These are phyloP conservation scores for Arbutus unedo DNA, from an alignment of 148 eudicot genomes.

Conservation along the genomic window DNA sequence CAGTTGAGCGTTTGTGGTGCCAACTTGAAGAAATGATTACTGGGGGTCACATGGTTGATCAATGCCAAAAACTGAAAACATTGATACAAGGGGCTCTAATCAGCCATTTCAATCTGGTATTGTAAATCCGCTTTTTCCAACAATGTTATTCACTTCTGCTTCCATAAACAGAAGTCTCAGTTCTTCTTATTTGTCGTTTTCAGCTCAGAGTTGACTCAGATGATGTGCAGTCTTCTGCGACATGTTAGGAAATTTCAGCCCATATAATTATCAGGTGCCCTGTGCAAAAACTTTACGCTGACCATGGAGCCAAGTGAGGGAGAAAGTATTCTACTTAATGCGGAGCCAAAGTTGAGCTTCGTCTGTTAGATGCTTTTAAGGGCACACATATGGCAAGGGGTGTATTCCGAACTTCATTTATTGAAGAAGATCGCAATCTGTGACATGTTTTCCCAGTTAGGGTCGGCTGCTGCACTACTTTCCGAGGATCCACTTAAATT, in stretches of 20 bases:
- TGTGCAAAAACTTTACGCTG: neutral
- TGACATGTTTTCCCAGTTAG: neutral
- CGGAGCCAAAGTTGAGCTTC: neutral
- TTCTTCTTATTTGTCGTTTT: conserved; percentile 10
- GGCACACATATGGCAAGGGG: neutral
- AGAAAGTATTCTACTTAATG: neutral
- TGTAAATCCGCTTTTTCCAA: conserved; percentile 1
- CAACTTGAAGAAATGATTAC: conserved; percentile 68
- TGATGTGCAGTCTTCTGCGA: conserved; percentile 37
- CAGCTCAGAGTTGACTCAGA: conserved; percentile 58
- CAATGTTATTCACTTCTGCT: neutral
- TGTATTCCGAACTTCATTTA: neutral
- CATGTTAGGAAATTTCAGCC: neutral
- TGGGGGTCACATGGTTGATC: conserved; percentile 72
- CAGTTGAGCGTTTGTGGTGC: conserved; percentile 82
- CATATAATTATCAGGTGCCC: neutral
- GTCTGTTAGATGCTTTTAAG: neutral
- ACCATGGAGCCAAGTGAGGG: neutral
- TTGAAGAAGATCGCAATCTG: neutral
- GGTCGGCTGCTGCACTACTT: neutral
- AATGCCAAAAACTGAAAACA: conserved; percentile 68
- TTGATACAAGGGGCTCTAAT: conserved; percentile 59
- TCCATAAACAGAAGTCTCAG: neutral
- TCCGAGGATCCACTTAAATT: neutral
- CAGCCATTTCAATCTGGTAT: conserved; percentile 73